These are phyloP conservation scores for Sclerospora graminicola DNA, from an alignment of 352 stramenopile species.

Conservation along the genomic window DNA sequence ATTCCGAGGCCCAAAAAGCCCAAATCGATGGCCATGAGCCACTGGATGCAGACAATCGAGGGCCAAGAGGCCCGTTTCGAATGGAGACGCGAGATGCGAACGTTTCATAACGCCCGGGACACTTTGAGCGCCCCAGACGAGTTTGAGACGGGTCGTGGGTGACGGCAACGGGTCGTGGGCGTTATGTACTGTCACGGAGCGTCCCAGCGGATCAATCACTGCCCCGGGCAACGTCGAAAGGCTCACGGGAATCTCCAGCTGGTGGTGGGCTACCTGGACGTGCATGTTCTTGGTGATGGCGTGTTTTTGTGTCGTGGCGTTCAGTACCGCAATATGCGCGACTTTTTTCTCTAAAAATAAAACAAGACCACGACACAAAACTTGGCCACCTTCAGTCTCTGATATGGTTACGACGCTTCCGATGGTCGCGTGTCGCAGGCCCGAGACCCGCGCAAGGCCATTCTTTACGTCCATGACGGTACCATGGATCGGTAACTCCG, in stretches of 20 bases:
- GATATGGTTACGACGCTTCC: conserved; percentile 58
- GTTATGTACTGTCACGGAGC: conserved; percentile 18
- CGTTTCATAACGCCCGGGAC: conserved; percentile 59
- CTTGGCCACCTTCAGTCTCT: conserved; percentile 9
- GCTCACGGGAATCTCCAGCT: conserved; percentile 43
- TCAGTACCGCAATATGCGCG: conserved; percentile 48
- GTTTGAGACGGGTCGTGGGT: too few species aligned
- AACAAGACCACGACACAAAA: conserved; percentile 37
- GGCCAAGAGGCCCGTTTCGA: conserved; percentile 52
- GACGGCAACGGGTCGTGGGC: too few species aligned
- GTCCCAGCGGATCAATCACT: conserved; percentile 42
- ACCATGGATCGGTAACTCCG: conserved; percentile 35
- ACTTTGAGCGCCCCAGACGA: conserved; percentile 49
- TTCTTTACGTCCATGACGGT: conserved; percentile 64
- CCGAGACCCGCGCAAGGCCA: conserved; percentile 59
- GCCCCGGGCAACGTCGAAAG: conserved; percentile 31
- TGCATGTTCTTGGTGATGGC: conserved; percentile 46
- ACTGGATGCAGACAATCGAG: conserved; percentile 75
- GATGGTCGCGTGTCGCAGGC: conserved; percentile 55
- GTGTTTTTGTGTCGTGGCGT: conserved; percentile 2
- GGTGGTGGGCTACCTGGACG: conserved; percentile 36
- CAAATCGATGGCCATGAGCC: conserved; percentile 59
- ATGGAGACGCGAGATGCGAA: conserved; percentile 32
- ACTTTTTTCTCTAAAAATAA: conserved; percentile 51
- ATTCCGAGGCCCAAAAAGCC: conserved; percentile 50